These are phyloP conservation scores for Crassisporium funariophilum DNA, from an alignment of 768 basidiomycete species.

Conservation along the genomic window DNA sequence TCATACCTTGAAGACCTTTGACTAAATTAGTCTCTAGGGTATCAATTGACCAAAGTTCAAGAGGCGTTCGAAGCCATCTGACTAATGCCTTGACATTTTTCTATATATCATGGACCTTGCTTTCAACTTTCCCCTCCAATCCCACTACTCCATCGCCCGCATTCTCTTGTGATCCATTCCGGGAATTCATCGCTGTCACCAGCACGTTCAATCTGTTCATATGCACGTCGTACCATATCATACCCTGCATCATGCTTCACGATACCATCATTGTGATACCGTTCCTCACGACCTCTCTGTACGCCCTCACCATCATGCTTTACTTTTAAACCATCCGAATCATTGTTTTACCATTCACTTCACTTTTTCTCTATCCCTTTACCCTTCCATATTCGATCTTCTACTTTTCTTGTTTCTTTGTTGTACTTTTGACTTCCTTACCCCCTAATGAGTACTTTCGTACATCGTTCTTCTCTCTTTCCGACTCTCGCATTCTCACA, in stretches of 20 bases:
- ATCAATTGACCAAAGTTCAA: constrained; percentile 48
- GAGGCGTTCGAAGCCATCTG: constrained; percentile 45
- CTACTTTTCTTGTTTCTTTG: constrained; percentile 2
- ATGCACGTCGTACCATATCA: not conserved
- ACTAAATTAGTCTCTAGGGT: constrained; percentile 28
- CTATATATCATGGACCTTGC: constrained; percentile 8
- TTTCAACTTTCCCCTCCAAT: constrained; percentile 3
- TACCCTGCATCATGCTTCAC: constrained; percentile 10
- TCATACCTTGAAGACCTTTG: not conserved
- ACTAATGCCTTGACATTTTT: constrained; percentile 11
- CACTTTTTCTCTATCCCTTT: constrained; percentile 5
- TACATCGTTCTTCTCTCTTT: constrained; percentile 4
- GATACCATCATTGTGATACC: constrained; percentile 13
- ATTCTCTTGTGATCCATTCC: not conserved
- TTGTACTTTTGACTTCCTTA: constrained; percentile 7
- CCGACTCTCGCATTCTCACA: constrained; percentile 5
- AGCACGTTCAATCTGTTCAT: not conserved
- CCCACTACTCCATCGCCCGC: constrained; percentile 6
- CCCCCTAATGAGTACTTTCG: constrained; percentile 3
- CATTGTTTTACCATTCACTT: constrained; percentile 10
- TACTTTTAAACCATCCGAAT: too few relatives aligned
- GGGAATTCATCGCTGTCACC: not conserved
- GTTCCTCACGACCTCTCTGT: constrained; percentile 7
- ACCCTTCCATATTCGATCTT: constrained; percentile 7
- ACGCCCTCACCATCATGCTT: too few relatives aligned